Conservation (phyloP, 768 basidiomycete genomes). For the Suillus brevipes region DNA sequence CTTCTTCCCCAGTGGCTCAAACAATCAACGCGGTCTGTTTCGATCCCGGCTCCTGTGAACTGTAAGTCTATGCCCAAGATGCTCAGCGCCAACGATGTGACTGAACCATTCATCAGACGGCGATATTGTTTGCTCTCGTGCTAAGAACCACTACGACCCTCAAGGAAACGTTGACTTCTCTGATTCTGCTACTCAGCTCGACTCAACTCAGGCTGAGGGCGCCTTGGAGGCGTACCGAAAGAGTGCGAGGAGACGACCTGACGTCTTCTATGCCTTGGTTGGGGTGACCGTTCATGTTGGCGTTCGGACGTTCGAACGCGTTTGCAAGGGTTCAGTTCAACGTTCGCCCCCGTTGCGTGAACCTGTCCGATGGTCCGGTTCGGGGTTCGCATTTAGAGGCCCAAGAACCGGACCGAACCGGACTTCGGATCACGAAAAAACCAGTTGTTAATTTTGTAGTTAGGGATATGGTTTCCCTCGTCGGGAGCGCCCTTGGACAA, state of each 20-base stretch:
- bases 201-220: slow-evolving; percentile 40
- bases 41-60: slow-evolving; percentile 81
- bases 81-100: background rate
- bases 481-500: slow-evolving; percentile 52
- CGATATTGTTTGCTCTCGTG: slow-evolving; percentile 75
- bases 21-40: slow-evolving; percentile 76
- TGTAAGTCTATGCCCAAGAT: slow-evolving; percentile 44
- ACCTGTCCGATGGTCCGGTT: no score
- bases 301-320: no score
- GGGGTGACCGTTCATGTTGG: no score
- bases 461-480: slow-evolving; percentile 53
- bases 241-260: no score
- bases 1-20: slow-evolving; percentile 56
- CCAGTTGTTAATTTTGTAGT: slow-evolving; percentile 64
- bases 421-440: slow-evolving; percentile 54
- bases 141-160: slow-evolving; percentile 81
- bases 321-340: no score
- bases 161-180: slow-evolving; percentile 55
- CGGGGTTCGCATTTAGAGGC: no score
- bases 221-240: slow-evolving; percentile 51
- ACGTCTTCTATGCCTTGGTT: no score
- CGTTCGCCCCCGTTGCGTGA: no score
- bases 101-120: slow-evolving; percentile 51
- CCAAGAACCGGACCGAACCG: no score
- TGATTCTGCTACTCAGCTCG: slow-evolving; percentile 53